Conservation (phyloP, 108 stramenopile genomes). For the Fistulifera pelliculosa region DNA sequence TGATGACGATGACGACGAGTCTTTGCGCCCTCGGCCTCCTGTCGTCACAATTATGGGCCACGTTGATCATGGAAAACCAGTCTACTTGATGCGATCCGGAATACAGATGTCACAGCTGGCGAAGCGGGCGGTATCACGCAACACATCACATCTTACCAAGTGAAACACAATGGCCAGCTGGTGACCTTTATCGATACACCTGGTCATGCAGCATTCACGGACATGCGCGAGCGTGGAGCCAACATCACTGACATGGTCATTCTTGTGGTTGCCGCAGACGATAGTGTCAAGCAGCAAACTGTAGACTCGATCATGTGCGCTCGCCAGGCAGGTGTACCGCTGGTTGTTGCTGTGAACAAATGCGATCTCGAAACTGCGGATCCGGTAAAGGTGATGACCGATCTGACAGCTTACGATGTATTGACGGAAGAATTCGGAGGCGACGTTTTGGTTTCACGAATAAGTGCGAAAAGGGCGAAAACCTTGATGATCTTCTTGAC, state of each 20-base stretch:
- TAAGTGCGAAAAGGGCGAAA: slow-evolving; percentile 90
- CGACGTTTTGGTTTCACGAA: slow-evolving; percentile 78
- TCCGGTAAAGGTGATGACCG: slow-evolving; percentile 64
- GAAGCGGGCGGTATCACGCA: slow-evolving; percentile 99
- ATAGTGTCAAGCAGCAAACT: slow-evolving; percentile 98
- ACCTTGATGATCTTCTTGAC: slow-evolving; percentile 89
- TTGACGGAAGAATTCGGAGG: slow-evolving; percentile 93
- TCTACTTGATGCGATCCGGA: slow-evolving; percentile 90
- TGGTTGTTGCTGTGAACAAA: slow-evolving; percentile 98
- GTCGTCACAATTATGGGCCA: slow-evolving; percentile 99
- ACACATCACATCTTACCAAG: slow-evolving; percentile 90
- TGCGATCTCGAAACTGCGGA: slow-evolving; percentile 86
- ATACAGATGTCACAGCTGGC: slow-evolving; percentile 82
- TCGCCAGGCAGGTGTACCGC: slow-evolving; percentile 85
- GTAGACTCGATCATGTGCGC: slow-evolving; percentile 93
- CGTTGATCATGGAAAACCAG: slow-evolving; percentile 99
- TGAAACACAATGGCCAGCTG: slow-evolving; percentile 51
- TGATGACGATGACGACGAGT: slow-evolving; percentile 67
- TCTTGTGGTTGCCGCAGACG: slow-evolving; percentile 98
- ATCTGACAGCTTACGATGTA: slow-evolving; percentile 88
- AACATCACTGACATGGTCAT: slow-evolving; percentile 97
- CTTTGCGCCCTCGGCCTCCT: slow-evolving; percentile 77
- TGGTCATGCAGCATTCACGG: slow-evolving; percentile 96
- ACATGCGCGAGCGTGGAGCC: slow-evolving; percentile 95
- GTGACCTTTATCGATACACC: slow-evolving; percentile 99